phyloP scores from a whole-genome alignment of 495 filamentous ascomycete genomes.

The Trichoderma gamsii region DNA sequence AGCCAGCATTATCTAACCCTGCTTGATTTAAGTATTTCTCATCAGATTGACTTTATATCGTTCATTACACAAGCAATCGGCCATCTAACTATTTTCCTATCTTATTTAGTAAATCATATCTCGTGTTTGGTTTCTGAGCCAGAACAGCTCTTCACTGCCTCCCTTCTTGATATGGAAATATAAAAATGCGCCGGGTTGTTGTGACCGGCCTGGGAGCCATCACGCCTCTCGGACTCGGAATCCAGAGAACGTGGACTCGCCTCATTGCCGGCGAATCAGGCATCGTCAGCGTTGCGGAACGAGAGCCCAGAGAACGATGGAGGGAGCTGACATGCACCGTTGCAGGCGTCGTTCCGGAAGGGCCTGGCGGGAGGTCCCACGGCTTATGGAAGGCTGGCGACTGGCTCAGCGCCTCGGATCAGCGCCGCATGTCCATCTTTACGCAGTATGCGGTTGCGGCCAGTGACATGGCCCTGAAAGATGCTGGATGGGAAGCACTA shows the following conservation, averaged over 20 bases:
- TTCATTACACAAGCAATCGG: not conserved
- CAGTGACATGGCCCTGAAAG: conserved; percentile 75
- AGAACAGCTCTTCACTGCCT: not conserved
- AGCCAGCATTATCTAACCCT: not conserved
- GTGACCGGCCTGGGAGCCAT: conserved; percentile 91
- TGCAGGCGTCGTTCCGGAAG: conserved; percentile 68
- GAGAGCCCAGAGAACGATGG: conserved; percentile 49
- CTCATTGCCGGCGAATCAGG: conserved; percentile 76
- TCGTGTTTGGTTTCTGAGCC: too few relatives aligned
- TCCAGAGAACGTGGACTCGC: conserved; percentile 70
- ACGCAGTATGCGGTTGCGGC: conserved; percentile 87
- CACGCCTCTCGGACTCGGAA: conserved; percentile 81
- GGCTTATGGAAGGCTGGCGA: conserved; percentile 66
- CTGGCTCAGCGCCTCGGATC: conserved; percentile 65
- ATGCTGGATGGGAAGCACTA: conserved; percentile 72
- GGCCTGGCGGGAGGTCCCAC: conserved; percentile 9
- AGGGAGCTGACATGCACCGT: conserved; percentile 71
- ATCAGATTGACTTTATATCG: not conserved
- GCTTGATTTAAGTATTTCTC: not conserved
- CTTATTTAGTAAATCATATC: not conserved
- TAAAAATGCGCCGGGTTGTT: conserved; percentile 80
- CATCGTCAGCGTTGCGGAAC: conserved; percentile 60
- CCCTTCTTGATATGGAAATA: not conserved
- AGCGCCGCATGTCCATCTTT: conserved; percentile 84
- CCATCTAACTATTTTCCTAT: not conserved